Conservation (phyloP, 2,329 filamentous ascomycete species). For the Penicillium expansum region DNA sequence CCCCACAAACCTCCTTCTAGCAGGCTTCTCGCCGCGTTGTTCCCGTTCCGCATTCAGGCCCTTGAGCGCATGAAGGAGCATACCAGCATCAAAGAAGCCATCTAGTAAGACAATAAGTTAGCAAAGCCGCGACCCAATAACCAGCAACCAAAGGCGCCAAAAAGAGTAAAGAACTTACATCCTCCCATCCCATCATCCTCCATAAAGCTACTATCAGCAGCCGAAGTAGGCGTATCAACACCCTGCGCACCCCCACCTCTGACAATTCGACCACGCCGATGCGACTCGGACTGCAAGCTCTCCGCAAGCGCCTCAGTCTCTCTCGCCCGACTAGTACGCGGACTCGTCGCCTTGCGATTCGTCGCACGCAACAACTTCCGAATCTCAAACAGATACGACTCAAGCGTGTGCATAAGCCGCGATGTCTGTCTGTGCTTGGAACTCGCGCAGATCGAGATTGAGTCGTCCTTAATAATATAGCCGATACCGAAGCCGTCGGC, state of each 20-base stretch:
- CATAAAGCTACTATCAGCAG: slow-evolving; percentile 66
- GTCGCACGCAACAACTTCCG: slow-evolving; percentile 76
- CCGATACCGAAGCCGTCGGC: slow-evolving; percentile 95
- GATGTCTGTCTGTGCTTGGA: slow-evolving; percentile 93
- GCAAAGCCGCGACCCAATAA: too few species aligned
- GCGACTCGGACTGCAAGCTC: slow-evolving; percentile 34
- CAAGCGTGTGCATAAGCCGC: slow-evolving; percentile 83
- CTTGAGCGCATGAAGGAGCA: slow-evolving; percentile 85
- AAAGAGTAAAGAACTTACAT: slow-evolving; percentile 63
- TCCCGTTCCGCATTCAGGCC: slow-evolving; percentile 46
- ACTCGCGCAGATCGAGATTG: slow-evolving; percentile 84
- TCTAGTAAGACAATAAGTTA: slow-evolving; percentile 53
- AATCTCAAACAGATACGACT: slow-evolving; percentile 88
- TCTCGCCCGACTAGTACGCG: slow-evolving; percentile 56
- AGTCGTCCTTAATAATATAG: slow-evolving; percentile 97
- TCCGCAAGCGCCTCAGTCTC: slow-evolving; percentile 56
- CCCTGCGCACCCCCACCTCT: slow-evolving; percentile 52
- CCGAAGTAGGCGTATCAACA: slow-evolving; percentile 61
- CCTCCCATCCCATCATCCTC: slow-evolving; percentile 89
- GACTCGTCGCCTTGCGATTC: slow-evolving; percentile 53
- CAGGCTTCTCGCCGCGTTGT: slow-evolving; percentile 36
- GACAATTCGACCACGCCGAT: slow-evolving; percentile 72
- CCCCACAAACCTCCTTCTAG: slow-evolving; percentile 43
- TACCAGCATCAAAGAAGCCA: slow-evolving; percentile 95
- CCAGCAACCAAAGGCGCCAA: background rate